These are phyloP conservation scores for Euphorbia schlechtendalii DNA, from an alignment of 441 rosid species.

Conservation along the genomic window DNA sequence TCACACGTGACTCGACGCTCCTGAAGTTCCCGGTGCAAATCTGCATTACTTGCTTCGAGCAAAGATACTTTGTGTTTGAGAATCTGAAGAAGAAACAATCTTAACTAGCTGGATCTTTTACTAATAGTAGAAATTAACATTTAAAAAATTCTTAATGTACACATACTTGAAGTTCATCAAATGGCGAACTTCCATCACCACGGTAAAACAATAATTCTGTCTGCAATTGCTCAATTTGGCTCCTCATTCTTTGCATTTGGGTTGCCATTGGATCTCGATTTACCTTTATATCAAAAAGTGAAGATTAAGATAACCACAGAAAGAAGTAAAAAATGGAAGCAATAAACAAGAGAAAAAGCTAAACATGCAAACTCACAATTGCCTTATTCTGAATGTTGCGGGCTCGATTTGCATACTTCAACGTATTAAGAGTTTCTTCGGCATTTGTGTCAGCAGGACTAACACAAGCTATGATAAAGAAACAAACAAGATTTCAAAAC, in stretches of 20 bases:
- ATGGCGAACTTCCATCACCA: slow-evolving; percentile 55
- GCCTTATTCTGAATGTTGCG: slow-evolving; percentile 97
- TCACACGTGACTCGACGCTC: slow-evolving; percentile 61
- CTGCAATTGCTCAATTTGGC: slow-evolving; percentile 92
- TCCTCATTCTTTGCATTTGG: slow-evolving; percentile 82
- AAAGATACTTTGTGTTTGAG: slow-evolving; percentile 77
- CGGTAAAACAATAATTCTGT: slow-evolving; percentile 73
- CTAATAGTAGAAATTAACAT: slow-evolving; percentile 6
- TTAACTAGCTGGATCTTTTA: slow-evolving; percentile 10
- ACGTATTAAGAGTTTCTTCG: slow-evolving; percentile 89
- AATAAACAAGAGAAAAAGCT: background rate
- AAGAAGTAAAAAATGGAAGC: background rate
- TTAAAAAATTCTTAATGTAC: slow-evolving; percentile 3
- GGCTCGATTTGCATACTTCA: slow-evolving; percentile 95
- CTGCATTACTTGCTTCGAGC: slow-evolving; percentile 82
- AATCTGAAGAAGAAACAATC: slow-evolving; percentile 38
- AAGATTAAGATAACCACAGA: slow-evolving; percentile 5
- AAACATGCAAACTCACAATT: slow-evolving; percentile 44
- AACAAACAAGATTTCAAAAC: too few relatives aligned
- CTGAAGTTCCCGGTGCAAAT: slow-evolving; percentile 72
- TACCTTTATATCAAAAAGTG: slow-evolving; percentile 35
- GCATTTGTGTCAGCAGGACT: slow-evolving; percentile 99
- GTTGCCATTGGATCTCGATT: slow-evolving; percentile 87
- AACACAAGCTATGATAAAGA: slow-evolving; percentile 60
- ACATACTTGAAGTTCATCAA: slow-evolving; percentile 85